These are phyloP conservation scores for Microcyclosporella mali DNA, from an alignment of 2,329 filamentous ascomycete species.

Conservation along the genomic window DNA sequence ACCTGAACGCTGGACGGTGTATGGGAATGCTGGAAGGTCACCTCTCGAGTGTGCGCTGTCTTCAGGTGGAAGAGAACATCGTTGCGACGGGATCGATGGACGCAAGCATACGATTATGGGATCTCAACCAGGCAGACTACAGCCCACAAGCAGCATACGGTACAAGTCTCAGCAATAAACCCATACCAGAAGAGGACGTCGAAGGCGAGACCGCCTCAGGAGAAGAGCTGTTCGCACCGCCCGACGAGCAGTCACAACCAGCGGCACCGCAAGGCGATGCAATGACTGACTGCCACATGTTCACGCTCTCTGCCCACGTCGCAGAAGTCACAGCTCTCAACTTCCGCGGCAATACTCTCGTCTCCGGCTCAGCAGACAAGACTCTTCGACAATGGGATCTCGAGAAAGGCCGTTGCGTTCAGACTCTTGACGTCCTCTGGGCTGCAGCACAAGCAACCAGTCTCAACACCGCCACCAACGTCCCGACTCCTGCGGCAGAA, in stretches of 20 bases:
- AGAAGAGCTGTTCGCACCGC: conserved; percentile 26
- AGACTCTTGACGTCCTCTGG: conserved; percentile 97
- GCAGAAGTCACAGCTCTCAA: conserved; percentile 92
- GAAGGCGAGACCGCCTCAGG: conserved; percentile 38
- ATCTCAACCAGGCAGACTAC: conserved; percentile 82
- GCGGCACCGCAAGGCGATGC: conserved; percentile 60
- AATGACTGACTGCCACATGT: conserved; percentile 85
- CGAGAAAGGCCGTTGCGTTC: conserved; percentile 92
- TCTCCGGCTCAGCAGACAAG: conserved; percentile 95
- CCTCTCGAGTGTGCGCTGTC: conserved; percentile 81
- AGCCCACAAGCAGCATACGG: conserved; percentile 49
- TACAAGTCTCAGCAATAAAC: conserved; percentile 43
- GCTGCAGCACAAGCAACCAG: conserved; percentile 75
- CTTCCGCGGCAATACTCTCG: conserved; percentile 80
- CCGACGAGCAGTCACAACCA: conserved; percentile 15
- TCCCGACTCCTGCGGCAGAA: conserved; percentile 8
- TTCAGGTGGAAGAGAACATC: conserved; percentile 94
- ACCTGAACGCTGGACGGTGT: conserved; percentile 86
- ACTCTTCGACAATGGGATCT: conserved; percentile 97
- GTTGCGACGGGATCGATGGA: conserved; percentile 92
- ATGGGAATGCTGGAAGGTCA: conserved; percentile 90
- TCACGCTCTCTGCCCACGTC: conserved; percentile 81
- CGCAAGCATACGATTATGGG: conserved; percentile 90
- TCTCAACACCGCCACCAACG: conserved; percentile 42
- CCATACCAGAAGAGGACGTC: conserved; percentile 35